phyloP scores from a whole-genome alignment of 371 early-diverging fungal genomes.

The Choanephora cucurbitarum region DNA sequence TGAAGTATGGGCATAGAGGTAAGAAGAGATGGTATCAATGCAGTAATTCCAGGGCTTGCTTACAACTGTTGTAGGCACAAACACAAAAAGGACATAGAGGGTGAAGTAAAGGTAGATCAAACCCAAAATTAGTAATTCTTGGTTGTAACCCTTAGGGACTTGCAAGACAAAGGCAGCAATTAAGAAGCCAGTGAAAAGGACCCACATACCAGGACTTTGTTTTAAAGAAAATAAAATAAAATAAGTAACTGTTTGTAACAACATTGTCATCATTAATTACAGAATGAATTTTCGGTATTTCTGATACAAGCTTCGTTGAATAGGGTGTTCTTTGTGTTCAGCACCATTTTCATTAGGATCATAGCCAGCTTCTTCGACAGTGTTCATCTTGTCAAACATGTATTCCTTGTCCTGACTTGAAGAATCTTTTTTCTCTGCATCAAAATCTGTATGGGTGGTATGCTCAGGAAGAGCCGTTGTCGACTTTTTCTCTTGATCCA shows the following conservation, averaged over 20 bases:
- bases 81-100: slow-evolving; percentile 21
- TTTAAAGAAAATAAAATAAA: background rate
- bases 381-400: slow-evolving; percentile 11
- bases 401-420: background rate
- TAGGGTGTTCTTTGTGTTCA: background rate
- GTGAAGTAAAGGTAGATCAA: slow-evolving; percentile 31
- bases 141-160: slow-evolving; percentile 33
- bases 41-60: slow-evolving; percentile 19
- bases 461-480: background rate
- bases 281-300: slow-evolving; percentile 9
- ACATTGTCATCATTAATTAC: slow-evolving; percentile 1
- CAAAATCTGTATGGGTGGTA: background rate
- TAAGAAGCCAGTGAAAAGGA: slow-evolving; percentile 29
- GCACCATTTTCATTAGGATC: background rate
- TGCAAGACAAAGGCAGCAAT: slow-evolving; percentile 29
- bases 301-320: slow-evolving; percentile 4
- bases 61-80: slow-evolving; percentile 23
- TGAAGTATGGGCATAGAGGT: background rate
- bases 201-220: slow-evolving; percentile 25
- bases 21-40: background rate
- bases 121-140: slow-evolving; percentile 30
- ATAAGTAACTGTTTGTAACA: slow-evolving; percentile 4
- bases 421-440: background rate
- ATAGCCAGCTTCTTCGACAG: slow-evolving; percentile 4
- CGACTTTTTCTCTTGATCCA: background rate